phyloP scores from a whole-genome alignment of 2,329 filamentous ascomycete species.

The Nigrospora oryzae region DNA sequence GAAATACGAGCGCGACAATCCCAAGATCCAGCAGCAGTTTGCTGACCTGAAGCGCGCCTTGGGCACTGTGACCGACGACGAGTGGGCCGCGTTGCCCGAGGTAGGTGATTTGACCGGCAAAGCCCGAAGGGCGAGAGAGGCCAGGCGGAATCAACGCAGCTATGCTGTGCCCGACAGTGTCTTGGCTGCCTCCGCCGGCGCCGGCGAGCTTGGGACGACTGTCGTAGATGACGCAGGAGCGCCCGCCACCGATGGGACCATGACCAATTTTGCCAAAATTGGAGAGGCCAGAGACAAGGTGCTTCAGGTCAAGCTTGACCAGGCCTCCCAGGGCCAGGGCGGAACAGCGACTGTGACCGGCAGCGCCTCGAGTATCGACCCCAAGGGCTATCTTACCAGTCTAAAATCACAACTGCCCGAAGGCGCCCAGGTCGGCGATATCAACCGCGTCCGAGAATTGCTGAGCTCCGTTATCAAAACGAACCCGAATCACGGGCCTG shows the following conservation, averaged over 20 bases:
- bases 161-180: slow-evolving; percentile 98
- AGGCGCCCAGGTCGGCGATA: slow-evolving; percentile 82
- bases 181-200: slow-evolving; percentile 74
- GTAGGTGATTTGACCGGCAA: slow-evolving; percentile 95
- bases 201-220: slow-evolving; percentile 76
- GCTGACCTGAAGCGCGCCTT: slow-evolving; percentile 90
- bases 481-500: slow-evolving; percentile 88
- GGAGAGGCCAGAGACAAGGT: slow-evolving; percentile 95
- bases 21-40: slow-evolving; percentile 97
- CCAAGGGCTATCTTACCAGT: slow-evolving; percentile 91
- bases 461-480: slow-evolving; percentile 97
- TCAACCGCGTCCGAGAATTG: slow-evolving; percentile 85
- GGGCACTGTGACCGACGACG: slow-evolving; percentile 81
- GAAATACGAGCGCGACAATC: slow-evolving; percentile 94
- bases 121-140: slow-evolving; percentile 78
- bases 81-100: slow-evolving; percentile 93
- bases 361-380: slow-evolving; percentile 84
- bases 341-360: slow-evolving; percentile 63
- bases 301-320: slow-evolving; percentile 84
- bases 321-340: slow-evolving; percentile 62
- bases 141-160: slow-evolving; percentile 66
- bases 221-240: slow-evolving; percentile 69
- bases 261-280: slow-evolving; percentile 97
- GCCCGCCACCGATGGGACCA: slow-evolving; percentile 67
- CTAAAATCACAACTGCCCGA: slow-evolving; percentile 74